phyloP scores from a whole-genome alignment of 75 land plant genomes.

The Pinus taeda region DNA sequence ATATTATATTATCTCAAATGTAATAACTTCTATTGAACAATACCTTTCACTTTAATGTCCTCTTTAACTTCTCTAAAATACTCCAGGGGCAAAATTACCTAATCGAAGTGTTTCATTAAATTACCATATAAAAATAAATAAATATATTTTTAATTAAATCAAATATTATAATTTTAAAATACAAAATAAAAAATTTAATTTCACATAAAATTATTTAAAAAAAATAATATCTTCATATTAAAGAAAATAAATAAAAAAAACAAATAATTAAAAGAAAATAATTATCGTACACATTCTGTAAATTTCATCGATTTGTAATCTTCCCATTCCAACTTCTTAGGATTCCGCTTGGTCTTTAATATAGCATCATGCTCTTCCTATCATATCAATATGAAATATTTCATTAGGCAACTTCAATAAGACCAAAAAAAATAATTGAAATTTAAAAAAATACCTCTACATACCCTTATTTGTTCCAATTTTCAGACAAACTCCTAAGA shows the following conservation, averaged over 20 bases:
- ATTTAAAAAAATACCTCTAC: neutral
- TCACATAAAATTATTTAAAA: neutral
- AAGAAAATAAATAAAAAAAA: too few species aligned
- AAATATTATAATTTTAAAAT: too few species aligned
- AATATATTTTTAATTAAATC: too few species aligned
- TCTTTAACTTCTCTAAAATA: neutral
- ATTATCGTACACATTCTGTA: neutral
- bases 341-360: neutral
- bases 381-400: neutral
- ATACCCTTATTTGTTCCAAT: neutral
- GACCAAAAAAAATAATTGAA: too few species aligned
- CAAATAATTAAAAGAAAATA: too few species aligned
- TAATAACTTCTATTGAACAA: neutral
- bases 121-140: neutral
- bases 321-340: neutral
- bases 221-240: neutral
- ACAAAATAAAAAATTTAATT: neutral
- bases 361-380: constrained; percentile 1
- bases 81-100: neutral
- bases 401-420: neutral
- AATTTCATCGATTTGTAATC: constrained; percentile 6
- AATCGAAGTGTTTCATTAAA: neutral
- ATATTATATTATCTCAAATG: neutral
- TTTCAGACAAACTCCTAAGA: too few species aligned
- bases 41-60: neutral